Evolutionary conservation across 2,329 filamentous ascomycete species (phyloP), one percentile per base, ranked within the genome.

Genomic region (Botrytis porri): DNA sequence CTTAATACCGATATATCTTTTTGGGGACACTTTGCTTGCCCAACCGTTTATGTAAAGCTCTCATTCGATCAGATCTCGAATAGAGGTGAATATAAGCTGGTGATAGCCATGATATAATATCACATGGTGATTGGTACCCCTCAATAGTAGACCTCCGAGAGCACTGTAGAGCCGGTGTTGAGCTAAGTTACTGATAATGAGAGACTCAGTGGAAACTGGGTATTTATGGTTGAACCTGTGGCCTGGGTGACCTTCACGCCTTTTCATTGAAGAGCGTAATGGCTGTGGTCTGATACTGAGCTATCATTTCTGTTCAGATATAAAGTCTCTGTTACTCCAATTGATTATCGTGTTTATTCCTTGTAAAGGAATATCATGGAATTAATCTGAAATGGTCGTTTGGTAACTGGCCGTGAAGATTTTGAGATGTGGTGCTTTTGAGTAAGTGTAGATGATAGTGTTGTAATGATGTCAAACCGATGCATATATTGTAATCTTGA

Each of bases 181-280:
- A 54, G 51, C 25, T 54, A 54, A 1, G 14, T 9, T 10, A 14
- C 2, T 41, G 7, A 7, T 0, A 10, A 51, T 54, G 5, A 29
- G 25, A 29, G 25, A 29, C 25, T 54, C 14, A 54, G 12, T n/a
- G 22, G 48, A 1, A 29, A 16, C 25, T 3, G 6, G n/a, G 25
- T 7, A 29, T 16, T 54, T 14, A 16, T 29, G 7, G 0, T 54
- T 16, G 16, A 54, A 16, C 2, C 7, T 4, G 4, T 37, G 37
- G 25, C 3, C 25, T 1, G 0, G 8, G 29, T 16, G 7, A 7
- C 6, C 14, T 54, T 29, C 8, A 3, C 5, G 12, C 12, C 25
- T 16, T 54, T 16, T 3, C 3, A 54, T 54, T 7, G 25, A 54
- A n/a, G 48, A 51, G n/a, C 1, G 4, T 3, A 45, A 20, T 45